Evolutionary conservation across 371 early-diverging fungal genomes (phyloP).

Genomic region (Thermomucor indicae-seudaticae): DNA sequence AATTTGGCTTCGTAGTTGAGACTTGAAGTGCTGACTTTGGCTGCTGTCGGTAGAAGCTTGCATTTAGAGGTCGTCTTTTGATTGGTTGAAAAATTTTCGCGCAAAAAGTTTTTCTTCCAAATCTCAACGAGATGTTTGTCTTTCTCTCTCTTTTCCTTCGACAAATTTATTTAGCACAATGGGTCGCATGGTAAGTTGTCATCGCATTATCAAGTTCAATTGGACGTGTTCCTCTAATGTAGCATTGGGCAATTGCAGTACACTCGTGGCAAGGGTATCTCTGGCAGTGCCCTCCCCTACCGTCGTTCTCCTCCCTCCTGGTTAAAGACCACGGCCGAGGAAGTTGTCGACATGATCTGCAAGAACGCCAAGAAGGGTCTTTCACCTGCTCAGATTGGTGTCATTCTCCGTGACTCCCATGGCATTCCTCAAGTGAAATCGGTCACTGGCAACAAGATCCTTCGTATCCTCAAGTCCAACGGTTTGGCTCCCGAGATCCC

Average conservation of each 20-base stretch:
- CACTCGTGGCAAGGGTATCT: slow-evolving; percentile 98
- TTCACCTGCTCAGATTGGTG: slow-evolving; percentile 99
- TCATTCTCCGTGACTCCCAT: slow-evolving; percentile 96
- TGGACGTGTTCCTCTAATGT: not conserved
- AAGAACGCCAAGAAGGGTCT: slow-evolving; percentile 99
- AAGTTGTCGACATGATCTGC: slow-evolving; percentile 97
- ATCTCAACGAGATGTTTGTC: no score
- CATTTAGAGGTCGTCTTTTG: not conserved
- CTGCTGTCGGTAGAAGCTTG: not conserved
- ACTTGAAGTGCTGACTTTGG: not conserved
- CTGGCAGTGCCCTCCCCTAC: slow-evolving; percentile 98
- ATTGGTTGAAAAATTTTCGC: not conserved
- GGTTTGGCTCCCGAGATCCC: slow-evolving; percentile 97
- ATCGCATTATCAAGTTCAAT: not conserved
- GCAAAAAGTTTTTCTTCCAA: not conserved
- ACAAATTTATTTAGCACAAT: slow-evolving; percentile 13
- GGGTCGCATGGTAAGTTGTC: slow-evolving; percentile 26
- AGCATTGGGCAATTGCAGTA: slow-evolving; percentile 46
- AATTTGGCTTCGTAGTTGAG: not conserved
- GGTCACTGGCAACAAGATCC: slow-evolving; percentile 96
- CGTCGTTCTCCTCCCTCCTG: slow-evolving; percentile 97
- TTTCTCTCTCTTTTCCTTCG: slow-evolving; percentile 9
- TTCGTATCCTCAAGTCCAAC: slow-evolving; percentile 90
- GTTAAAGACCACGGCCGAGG: slow-evolving; percentile 94
- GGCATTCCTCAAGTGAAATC: slow-evolving; percentile 96